These are phyloP conservation scores for Rhynchosporium agropyri DNA, from an alignment of 2,329 filamentous ascomycete species.

Conservation along the genomic window DNA sequence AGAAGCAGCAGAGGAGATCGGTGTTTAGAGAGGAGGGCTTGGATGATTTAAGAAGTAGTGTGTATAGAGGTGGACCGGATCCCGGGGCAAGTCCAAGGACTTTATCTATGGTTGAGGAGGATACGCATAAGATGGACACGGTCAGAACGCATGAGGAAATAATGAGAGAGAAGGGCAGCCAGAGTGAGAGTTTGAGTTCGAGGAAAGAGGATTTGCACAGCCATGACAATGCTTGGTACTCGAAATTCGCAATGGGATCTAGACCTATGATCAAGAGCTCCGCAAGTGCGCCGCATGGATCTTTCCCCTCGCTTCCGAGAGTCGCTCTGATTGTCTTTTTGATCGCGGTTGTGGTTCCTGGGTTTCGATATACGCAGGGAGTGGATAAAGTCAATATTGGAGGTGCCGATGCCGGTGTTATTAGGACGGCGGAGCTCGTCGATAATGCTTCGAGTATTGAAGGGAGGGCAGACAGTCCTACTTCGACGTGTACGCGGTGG, in stretches of 20 bases:
- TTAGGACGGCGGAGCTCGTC: constrained; percentile 42
- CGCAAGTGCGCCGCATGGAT: constrained; percentile 48
- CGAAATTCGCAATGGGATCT: constrained; percentile 29
- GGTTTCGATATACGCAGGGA: constrained; percentile 46
- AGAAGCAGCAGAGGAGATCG: constrained; percentile 26
- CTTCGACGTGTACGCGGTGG: constrained; percentile 66
- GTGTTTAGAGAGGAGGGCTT: constrained; percentile 39
- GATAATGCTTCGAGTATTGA: constrained; percentile 42
- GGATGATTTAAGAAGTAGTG: constrained; percentile 34
- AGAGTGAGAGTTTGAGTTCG: constrained; percentile 1
- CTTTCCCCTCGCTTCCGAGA: constrained; percentile 48
- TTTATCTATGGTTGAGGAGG: constrained; percentile 3
- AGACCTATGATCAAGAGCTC: constrained; percentile 48
- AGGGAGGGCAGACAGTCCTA: constrained; percentile 51
- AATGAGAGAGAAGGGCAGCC: constrained; percentile 15
- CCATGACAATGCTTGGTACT: constrained; percentile 26
- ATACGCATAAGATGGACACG: constrained; percentile 1
- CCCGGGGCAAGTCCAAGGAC: neutral
- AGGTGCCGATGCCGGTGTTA: constrained; percentile 53
- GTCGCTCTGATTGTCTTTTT: constrained; percentile 53
- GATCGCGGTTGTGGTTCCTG: constrained; percentile 54
- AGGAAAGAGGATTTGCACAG: constrained; percentile 17
- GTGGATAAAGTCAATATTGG: constrained; percentile 47
- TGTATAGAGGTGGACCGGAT: constrained; percentile 22
- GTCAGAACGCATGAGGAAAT: constrained; percentile 5